phyloP scores from a whole-genome alignment of 2,329 filamentous ascomycete species.

The Aulographum hederae region DNA sequence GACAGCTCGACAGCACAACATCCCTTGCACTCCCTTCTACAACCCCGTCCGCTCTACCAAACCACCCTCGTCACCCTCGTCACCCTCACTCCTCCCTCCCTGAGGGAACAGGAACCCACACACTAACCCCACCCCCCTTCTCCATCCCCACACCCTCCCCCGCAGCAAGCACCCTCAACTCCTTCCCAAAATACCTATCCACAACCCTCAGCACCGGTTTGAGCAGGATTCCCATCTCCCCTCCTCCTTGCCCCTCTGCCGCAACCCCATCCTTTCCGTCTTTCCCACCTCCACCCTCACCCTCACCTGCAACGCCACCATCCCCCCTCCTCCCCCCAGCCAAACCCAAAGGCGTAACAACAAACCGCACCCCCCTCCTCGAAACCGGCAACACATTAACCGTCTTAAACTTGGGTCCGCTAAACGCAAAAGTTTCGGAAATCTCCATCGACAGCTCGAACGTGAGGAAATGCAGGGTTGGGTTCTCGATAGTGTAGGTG shows the following conservation, averaged over 20 bases:
- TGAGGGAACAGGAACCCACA: too few relatives aligned
- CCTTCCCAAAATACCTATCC: slow-evolving; percentile 3
- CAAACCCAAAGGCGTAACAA: slow-evolving; percentile 45
- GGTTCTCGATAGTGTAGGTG: slow-evolving; percentile 71
- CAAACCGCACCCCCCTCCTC: slow-evolving; percentile 53
- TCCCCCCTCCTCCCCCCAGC: slow-evolving; percentile 2
- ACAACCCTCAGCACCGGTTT: slow-evolving; percentile 1
- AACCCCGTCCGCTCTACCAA: too few relatives aligned
- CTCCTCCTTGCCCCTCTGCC: neutral
- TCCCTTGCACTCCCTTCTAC: too few relatives aligned
- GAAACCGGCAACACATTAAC: slow-evolving; percentile 72
- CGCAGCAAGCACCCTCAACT: slow-evolving; percentile 1
- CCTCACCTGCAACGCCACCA: too few relatives aligned
- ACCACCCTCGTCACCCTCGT: too few relatives aligned
- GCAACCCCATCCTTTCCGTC: neutral
- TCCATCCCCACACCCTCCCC: too few relatives aligned
- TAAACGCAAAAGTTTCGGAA: slow-evolving; percentile 83
- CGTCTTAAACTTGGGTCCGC: slow-evolving; percentile 64
- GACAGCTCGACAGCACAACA: too few relatives aligned
- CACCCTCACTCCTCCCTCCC: too few relatives aligned
- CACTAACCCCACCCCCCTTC: too few relatives aligned
- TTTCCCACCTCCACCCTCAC: slow-evolving; percentile 3
- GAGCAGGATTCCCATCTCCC: slow-evolving; percentile 3
- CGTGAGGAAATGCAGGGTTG: slow-evolving; percentile 83
- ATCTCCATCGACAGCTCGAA: slow-evolving; percentile 89